Evolutionary conservation across 2,329 filamentous ascomycete genomes (phyloP), one percentile per base, ranked within the genome.

Genomic region (Pestalotiopsis fici): DNA sequence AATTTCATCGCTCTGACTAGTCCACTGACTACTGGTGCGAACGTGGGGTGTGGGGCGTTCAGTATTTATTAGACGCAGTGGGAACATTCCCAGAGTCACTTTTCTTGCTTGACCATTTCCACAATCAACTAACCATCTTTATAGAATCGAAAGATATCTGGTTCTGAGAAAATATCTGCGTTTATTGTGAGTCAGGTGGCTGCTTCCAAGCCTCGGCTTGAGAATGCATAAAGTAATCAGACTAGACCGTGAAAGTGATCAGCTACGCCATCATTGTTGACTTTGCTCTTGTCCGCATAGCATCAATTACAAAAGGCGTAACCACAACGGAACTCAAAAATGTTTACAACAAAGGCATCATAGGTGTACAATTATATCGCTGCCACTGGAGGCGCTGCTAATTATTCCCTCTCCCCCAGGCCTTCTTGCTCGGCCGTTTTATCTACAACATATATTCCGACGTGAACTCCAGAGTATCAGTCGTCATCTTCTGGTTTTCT

Each of bases 401-500:
- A 50, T n/a, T 50, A 50, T 50, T 18, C 28, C 31, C 28, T 31
- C n/a, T 21, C 9, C 25, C 37, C 28, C 5, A 21, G 57, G 57
- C 57, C 31, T 35, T 35, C 25, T 27, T 27, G 11, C 27, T 11
- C 15, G 13, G 57, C 57, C 25, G 25, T 60, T 60, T 60, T 60
- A 37, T 57, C 57, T 35, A 50, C 28, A 37, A 60, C n/a, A 35
- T 31, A n/a, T 60, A 60, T 60, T 31, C 57, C 57, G 57, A 60
- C 57, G 31, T 50, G 57, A 31, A 60, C 57, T 60, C 57, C 57
- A 37, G 57, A 60, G n/a, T 60, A 37, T 60, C 57, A 60, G 28
- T 60, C 57, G n/a, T 37, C n/a, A 31, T 21, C 28, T 25, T 31
- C 57, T 60, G 25, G n/a, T 60, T 18, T 39, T 18, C 25, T 37